Evolutionary conservation across 768 basidiomycete species (phyloP).

Genomic region (Boletus subcaerulescens): DNA sequence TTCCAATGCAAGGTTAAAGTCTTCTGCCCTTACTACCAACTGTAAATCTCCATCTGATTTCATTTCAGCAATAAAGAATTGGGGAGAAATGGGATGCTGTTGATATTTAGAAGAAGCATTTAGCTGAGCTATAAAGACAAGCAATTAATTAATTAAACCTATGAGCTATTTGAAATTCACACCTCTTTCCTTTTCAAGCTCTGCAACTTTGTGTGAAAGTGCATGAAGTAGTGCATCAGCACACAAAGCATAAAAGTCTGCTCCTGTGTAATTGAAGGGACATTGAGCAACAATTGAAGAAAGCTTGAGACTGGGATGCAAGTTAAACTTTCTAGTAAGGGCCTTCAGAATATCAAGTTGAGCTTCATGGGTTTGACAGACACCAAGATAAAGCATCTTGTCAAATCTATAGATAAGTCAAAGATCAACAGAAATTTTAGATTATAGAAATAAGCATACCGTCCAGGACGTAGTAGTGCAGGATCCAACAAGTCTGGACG

Average conservation of each 20-base stretch:
- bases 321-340: conserved; percentile 86
- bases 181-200: conserved; percentile 76
- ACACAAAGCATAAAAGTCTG: conserved; percentile 97
- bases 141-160: not conserved
- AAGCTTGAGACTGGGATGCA: conserved; percentile 68
- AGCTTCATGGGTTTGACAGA: conserved; percentile 81
- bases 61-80: conserved; percentile 87
- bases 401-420: conserved; percentile 67
- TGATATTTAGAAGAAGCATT: conserved; percentile 49
- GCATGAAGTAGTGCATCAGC: conserved; percentile 95
- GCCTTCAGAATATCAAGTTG: conserved; percentile 88
- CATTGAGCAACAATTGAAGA: conserved; percentile 64
- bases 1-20: conserved; percentile 73
- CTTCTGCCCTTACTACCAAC: conserved; percentile 69
- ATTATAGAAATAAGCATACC: conserved; percentile 43
- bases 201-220: conserved; percentile 83
- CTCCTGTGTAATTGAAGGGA: conserved; percentile 93
- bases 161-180: not conserved
- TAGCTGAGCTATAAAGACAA: conserved; percentile 21
- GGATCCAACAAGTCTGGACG: conserved; percentile 90
- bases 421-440: not conserved
- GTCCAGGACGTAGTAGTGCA: conserved; percentile 83
- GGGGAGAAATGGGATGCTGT: conserved; percentile 71
- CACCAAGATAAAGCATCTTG: conserved; percentile 91
- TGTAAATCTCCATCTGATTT: conserved; percentile 65